Evolutionary conservation across 2,329 filamentous ascomycete species (phyloP).

Genomic region (Calonectria crousiana): DNA sequence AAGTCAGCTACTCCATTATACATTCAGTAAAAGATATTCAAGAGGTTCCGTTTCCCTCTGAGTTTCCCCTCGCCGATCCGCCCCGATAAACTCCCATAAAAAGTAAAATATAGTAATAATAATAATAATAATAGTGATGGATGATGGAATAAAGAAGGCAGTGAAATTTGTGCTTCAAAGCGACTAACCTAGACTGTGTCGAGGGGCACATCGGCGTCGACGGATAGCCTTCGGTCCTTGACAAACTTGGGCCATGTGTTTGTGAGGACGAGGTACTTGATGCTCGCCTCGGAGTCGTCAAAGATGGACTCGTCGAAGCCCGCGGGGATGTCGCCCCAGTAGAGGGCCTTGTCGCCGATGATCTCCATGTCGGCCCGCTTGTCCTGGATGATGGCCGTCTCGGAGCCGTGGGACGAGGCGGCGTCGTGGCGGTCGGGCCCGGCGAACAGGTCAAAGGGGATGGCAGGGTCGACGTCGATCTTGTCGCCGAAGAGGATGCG

Average conservation of each 20-base stretch:
- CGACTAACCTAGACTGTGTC: conserved; percentile 30
- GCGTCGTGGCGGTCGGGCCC: conserved; percentile 38
- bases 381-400: conserved; percentile 38
- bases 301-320: conserved; percentile 68
- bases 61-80: neutral
- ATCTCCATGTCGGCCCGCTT: conserved; percentile 31
- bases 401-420: conserved; percentile 35
- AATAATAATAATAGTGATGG: neutral
- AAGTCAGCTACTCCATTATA: conserved; percentile 18
- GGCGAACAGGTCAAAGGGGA: conserved; percentile 56
- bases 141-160: neutral
- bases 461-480: conserved; percentile 54
- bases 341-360: conserved; percentile 46
- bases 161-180: neutral
- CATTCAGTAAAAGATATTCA: conserved; percentile 13
- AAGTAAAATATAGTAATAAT: neutral
- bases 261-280: conserved; percentile 76
- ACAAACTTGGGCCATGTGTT: conserved; percentile 77
- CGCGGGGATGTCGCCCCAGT: conserved; percentile 60
- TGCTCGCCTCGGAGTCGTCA: conserved; percentile 68
- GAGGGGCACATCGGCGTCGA: conserved; percentile 44
- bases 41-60: neutral
- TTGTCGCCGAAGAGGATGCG: conserved; percentile 57
- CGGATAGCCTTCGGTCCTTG: conserved; percentile 52
- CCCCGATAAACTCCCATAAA: neutral